Evolutionary conservation across 2,329 filamentous ascomycete genomes (phyloP), one percentile per base, ranked within the genome.

Genomic region (Clonostachys byssicola): DNA sequence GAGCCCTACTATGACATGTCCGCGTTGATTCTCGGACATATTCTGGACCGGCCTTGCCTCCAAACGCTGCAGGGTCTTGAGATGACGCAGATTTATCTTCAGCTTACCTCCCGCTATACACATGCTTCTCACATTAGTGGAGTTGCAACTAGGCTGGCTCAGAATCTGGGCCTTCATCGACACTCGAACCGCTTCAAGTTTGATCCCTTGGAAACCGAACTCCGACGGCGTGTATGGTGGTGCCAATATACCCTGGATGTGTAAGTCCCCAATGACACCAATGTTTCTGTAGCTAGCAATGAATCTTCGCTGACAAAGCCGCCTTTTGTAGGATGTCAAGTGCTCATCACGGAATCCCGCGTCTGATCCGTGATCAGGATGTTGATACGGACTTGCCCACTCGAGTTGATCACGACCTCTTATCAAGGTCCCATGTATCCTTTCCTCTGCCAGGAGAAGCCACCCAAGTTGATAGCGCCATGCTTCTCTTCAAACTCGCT

Each of bases 121-220:
- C 46, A 49, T 9, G 54, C 57, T 3, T 56, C 53, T 2, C 56
- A 59, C 7, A 42, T 59, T 3, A 53, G 50, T 3, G 57, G 57
- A 5, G 46, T 59, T 16, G 55, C 57, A 9, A 57, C 54, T 5
- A 49, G 57, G 7, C 40, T 57, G 7, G 57, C 57, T 3, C 57
- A 60, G 33, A 55, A 50, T 3, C 34, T 59, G 4, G 56, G 57
- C 6, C 46, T 60, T 0, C 57, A 60, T 41, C 50, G 57, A 3
- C 56, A 59, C 45, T 57, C 55, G 3, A 52, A 57, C 18, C 49
- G 57, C 3, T 60, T 59, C 50, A 59, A 53, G 12, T 59, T 58
- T 10, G 53, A 58, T 6, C 56, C 57, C 2, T 48, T 58, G 4
- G 57, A 59, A 30, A 60, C 56, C 1, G 55, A 59, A 14, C 45